Evolutionary conservation across 148 eudicot species (phyloP), one percentile per base, ranked within the genome.

Genomic region (Pouteria glomerata): DNA sequence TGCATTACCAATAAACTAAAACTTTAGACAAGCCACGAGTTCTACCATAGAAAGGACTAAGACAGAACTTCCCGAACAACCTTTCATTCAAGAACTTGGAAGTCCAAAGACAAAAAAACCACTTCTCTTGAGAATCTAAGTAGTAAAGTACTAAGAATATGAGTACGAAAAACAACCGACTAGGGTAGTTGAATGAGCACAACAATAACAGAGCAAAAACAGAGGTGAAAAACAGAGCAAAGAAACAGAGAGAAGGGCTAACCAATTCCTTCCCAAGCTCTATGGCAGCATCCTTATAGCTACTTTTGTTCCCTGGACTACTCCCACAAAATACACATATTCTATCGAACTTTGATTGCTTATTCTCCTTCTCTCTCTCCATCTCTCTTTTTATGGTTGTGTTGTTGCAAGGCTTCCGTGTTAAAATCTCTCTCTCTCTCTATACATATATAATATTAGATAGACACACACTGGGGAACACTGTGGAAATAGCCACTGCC

Each of bases 241-340:
- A 21, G 3, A 53, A 55, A n/a, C n/a, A 42, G 58, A 21, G 6
- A 1, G 10, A 8, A 30, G 52, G 16, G 6, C 15, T 18, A 11
- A 82, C 85, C 80, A 82, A 63, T 55, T 82, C 82, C 42, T 71
- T 67, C 27, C 85, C 85, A 37, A 82, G 77, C 59, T 82, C 80
- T 3, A 82, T 57, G 10, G 85, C 82, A 18, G 85, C 85, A 37
- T 78, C 82, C 64, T 70, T 82, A 69, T 82, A 82, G 45, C 77
- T 78, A 67, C 78, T 80, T 44, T 75, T 82, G 53, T 82, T 82
- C 18, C 85, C 85, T 26, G 82, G 78, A 42, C 85, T 82, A 73
- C 82, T 82, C 52, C 82, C 85, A 76, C 85, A 82, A 55, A 82
- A 82, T 24, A 78, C 85, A 69, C 85, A 78, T 1, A 82, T 70